Conservation (phyloP, 2,329 filamentous ascomycete species). For the Cladophialophora chaetospira region DNA sequence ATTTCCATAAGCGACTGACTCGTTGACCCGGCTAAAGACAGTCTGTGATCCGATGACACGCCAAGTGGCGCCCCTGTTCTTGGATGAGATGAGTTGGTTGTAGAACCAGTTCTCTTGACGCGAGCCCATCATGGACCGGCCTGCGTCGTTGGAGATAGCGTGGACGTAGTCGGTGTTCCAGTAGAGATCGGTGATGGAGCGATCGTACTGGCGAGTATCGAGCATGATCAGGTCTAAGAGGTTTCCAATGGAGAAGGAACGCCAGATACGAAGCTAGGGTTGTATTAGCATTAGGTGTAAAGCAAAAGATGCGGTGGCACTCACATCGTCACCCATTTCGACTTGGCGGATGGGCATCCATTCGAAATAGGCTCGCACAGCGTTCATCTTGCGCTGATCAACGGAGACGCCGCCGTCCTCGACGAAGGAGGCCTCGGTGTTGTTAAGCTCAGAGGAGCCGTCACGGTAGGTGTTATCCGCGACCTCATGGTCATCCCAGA, state of each 20-base stretch:
- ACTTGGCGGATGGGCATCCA: slow-evolving; percentile 53
- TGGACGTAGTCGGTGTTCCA: slow-evolving; percentile 66
- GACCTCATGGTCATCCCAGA: slow-evolving; percentile 67
- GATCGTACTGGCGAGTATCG: slow-evolving; percentile 69
- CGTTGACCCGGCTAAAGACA: slow-evolving; percentile 63
- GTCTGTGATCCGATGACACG: slow-evolving; percentile 71
- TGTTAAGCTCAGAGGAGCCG: slow-evolving; percentile 62
- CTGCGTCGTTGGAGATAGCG: slow-evolving; percentile 65
- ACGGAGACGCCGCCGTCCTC: slow-evolving; percentile 62
- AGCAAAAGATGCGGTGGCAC: background rate
- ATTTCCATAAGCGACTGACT: slow-evolving; percentile 48
- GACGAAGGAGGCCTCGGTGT: slow-evolving; percentile 66
- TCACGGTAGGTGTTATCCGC: slow-evolving; percentile 67
- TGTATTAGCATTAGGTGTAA: slow-evolving; percentile 27
- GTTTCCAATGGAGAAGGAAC: slow-evolving; percentile 65
- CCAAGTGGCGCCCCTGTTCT: slow-evolving; percentile 69
- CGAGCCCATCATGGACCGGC: slow-evolving; percentile 69
- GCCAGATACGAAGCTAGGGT: slow-evolving; percentile 62
- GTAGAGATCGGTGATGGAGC: slow-evolving; percentile 62
- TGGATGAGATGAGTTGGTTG: slow-evolving; percentile 57
- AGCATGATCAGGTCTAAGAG: slow-evolving; percentile 69
- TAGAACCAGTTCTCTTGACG: slow-evolving; percentile 77
- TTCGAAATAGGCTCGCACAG: slow-evolving; percentile 57
- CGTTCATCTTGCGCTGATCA: slow-evolving; percentile 74
- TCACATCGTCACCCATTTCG: slow-evolving; percentile 65